Evolutionary conservation across 2,329 filamentous ascomycete species (phyloP), one percentile per base, ranked within the genome.

Genomic region (Colletotrichum melonis): DNA sequence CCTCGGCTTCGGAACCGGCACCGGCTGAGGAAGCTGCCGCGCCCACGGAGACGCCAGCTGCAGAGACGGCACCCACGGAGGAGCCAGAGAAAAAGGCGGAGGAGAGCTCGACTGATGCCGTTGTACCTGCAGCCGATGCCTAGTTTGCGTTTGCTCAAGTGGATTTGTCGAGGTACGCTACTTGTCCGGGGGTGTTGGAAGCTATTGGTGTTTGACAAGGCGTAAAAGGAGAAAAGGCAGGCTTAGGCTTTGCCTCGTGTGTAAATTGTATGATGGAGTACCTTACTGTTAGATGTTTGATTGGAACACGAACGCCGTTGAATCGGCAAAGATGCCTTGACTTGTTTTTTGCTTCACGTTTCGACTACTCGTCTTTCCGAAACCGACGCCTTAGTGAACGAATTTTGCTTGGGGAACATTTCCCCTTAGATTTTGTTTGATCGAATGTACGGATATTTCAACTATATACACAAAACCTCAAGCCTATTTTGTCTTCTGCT

Each of bases 31-130:
- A 42, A 32, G 49, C 32, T 55, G 26, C 55, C 5, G 14, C 35
- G 1, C 30, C 16, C 9, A 22, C 26, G 12, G 65, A 69, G 24
- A 26, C 63, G 35, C 9, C 35, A 2, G 28, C 16, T 5, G 12
- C n/a, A 12, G 64, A 69, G 24, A 26, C 63, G 8, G 67, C 60
- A 5, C 3, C 32, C 1, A 9, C 14, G 4, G 67, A 60, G 14
- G 67, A 73, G 24, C 11, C 26, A 1, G 60, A 63, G 46, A 42
- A 72, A 35, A 71, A 63, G 56, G 12, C n/a, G 24, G 71, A 62
- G 12, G 35, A 49, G 24, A n/a, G 55, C n/a, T 55, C 19, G 22
- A 58, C 32, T 35, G 63, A 57, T 22, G 52, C 32, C 12, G 49
- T 35, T 12, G 66, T 54, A 22, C 59, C 69, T n/a, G 22, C 55